phyloP scores from a whole-genome alignment of 1,139 yeast genomes.

The Scheffersomyces lignicola region DNA sequence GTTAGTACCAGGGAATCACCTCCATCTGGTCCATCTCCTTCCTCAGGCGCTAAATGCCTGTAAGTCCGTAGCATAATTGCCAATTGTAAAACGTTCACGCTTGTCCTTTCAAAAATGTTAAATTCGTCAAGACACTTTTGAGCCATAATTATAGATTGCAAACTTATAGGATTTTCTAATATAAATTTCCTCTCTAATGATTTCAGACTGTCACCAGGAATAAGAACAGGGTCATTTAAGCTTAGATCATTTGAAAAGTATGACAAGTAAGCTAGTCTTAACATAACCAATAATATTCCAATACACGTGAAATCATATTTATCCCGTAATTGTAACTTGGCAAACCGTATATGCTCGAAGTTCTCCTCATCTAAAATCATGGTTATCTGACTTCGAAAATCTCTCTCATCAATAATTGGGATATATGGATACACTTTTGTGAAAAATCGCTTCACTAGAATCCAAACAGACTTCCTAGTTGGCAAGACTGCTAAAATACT shows the following conservation, averaged over 20 bases:
- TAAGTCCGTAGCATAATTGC: constrained; percentile 47
- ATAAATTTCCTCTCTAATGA: constrained; percentile 20
- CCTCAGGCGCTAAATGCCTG: constrained; percentile 49
- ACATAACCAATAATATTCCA: constrained; percentile 27
- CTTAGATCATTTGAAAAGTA: constrained; percentile 31
- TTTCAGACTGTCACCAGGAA: constrained; percentile 22
- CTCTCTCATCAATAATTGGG: constrained; percentile 30
- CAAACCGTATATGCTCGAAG: constrained; percentile 14
- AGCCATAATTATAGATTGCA: constrained; percentile 27
- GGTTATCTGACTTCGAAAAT: constrained; percentile 19
- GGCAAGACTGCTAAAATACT: constrained; percentile 18
- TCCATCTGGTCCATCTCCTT: constrained; percentile 45
- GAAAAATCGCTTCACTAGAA: constrained; percentile 27
- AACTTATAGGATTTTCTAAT: constrained; percentile 24
- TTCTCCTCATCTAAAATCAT: constrained; percentile 26
- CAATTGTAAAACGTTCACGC: constrained; percentile 27
- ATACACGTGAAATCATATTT: constrained; percentile 31
- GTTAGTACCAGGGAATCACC: constrained; percentile 40
- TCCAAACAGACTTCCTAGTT: constrained; percentile 19
- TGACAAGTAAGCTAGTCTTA: constrained; percentile 31
- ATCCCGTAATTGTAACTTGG: constrained; percentile 20
- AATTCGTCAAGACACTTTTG: constrained; percentile 27
- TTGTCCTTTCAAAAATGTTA: constrained; percentile 21
- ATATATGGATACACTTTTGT: constrained; percentile 22
- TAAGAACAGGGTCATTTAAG: constrained; percentile 25